Evolutionary conservation across 1,284 basidiomycete species (phyloP).

Genomic region (Pyrrhoderma noxium): DNA sequence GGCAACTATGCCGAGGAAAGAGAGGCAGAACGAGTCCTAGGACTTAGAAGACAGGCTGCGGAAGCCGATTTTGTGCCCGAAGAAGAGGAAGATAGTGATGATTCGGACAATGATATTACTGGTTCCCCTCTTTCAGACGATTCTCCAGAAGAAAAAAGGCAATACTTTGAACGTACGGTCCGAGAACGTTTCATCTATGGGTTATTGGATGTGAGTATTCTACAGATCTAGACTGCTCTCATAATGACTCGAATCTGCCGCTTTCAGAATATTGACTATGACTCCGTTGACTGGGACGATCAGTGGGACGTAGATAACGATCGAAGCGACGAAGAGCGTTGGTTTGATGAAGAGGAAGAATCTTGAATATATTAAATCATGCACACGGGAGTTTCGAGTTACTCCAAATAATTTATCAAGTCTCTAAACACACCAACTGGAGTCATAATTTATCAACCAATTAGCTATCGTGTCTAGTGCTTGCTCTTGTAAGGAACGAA

Average conservation of each 20-base stretch:
- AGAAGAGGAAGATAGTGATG: slow-evolving; percentile 53
- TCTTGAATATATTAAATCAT: neutral
- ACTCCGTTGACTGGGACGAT: slow-evolving; percentile 70
- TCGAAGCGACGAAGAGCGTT: slow-evolving; percentile 57
- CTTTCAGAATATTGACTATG: slow-evolving; percentile 59
- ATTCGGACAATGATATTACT: slow-evolving; percentile 32
- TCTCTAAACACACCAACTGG: neutral
- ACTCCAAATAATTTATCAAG: neutral
- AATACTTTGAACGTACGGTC: slow-evolving; percentile 50
- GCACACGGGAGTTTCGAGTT: neutral
- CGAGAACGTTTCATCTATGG: slow-evolving; percentile 72
- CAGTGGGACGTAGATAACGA: slow-evolving; percentile 54
- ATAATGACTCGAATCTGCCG: neutral
- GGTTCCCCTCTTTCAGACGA: slow-evolving; percentile 29
- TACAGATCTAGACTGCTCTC: neutral
- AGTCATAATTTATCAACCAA: neutral
- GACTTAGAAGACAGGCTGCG: slow-evolving; percentile 36
- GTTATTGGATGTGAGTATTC: slow-evolving; percentile 51
- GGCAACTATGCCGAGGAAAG: slow-evolving; percentile 70
- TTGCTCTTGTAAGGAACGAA: slow-evolving; percentile 45
- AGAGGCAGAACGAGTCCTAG: slow-evolving; percentile 51
- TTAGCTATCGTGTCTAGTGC: slow-evolving; percentile 24
- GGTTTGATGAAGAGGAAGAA: slow-evolving; percentile 70
- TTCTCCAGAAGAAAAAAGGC: slow-evolving; percentile 40
- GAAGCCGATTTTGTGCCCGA: slow-evolving; percentile 49